phyloP scores from a whole-genome alignment of 1,139 yeast species.

The Eremothecium cymbalariae region DNA sequence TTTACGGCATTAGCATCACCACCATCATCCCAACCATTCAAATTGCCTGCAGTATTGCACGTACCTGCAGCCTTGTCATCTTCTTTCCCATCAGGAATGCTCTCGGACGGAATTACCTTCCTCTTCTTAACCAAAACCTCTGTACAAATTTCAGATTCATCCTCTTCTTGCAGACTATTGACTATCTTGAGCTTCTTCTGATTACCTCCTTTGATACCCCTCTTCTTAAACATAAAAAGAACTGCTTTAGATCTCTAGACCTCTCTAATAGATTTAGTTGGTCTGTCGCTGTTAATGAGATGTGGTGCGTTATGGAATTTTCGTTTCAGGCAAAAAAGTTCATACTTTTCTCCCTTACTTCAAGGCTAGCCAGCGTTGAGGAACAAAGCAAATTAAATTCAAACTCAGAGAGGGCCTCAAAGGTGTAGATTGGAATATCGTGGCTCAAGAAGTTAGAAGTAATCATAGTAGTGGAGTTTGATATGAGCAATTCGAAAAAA shows the following conservation, averaged over 20 bases:
- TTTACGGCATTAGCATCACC: constrained; percentile 1
- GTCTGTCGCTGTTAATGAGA: no score
- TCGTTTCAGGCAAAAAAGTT: no score
- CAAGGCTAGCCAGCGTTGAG: no score
- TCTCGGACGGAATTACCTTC: background rate
- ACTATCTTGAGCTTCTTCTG: constrained; percentile 1
- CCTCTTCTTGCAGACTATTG: constrained; percentile 1
- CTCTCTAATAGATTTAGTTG: no score
- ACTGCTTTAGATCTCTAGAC: no score
- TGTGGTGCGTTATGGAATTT: no score
- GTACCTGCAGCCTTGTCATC: background rate
- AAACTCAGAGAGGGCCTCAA: background rate
- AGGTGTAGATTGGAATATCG: background rate
- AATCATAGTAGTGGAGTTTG: background rate
- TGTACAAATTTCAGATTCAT: background rate
- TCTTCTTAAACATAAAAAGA: constrained; percentile 31
- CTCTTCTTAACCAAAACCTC: background rate
- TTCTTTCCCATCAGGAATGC: constrained; percentile 7
- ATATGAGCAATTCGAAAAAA: constrained; percentile 6
- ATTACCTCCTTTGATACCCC: constrained; percentile 17
- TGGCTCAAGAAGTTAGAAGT: background rate
- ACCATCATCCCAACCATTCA: background rate
- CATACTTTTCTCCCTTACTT: no score
- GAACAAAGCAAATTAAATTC: no score
- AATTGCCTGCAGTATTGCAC: background rate